phyloP scores from a whole-genome alignment of 179 eudicot species.

The Beta corolliflora region DNA sequence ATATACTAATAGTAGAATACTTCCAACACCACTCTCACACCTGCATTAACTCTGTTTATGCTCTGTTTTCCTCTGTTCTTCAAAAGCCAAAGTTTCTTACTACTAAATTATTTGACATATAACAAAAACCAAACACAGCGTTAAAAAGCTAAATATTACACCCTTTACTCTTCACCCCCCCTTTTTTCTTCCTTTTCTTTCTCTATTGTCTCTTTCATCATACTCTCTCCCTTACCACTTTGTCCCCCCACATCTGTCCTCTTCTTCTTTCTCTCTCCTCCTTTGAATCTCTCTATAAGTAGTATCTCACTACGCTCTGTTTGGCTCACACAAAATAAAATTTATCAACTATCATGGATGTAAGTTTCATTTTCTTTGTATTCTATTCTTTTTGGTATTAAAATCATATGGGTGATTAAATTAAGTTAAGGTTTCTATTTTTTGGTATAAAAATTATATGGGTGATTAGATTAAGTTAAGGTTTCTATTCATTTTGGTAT shows the following conservation, averaged over 20 bases:
- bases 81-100: conserved; percentile 11
- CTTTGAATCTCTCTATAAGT: conserved; percentile 11
- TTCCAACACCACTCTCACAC: conserved; percentile 12
- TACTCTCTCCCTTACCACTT: conserved; percentile 16
- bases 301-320: background rate
- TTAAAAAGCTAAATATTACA: background rate
- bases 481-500: background rate
- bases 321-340: background rate
- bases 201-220: conserved; percentile 16
- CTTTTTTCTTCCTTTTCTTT: background rate
- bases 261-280: background rate
- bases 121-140: background rate
- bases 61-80: conserved; percentile 12
- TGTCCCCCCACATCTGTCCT: conserved; percentile 14
- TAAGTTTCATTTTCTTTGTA: background rate
- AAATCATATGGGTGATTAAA: background rate
- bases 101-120: background rate
- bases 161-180: background rate
- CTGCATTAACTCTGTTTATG: conserved; percentile 11
- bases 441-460: no score
- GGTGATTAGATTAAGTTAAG: background rate
- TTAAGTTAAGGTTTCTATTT: no score
- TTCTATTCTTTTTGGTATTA: background rate
- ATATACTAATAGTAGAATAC: conserved; percentile 13
- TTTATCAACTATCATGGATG: conserved; percentile 3